Conservation (phyloP, 1,284 basidiomycete species). For the Pascua sp. region DNA sequence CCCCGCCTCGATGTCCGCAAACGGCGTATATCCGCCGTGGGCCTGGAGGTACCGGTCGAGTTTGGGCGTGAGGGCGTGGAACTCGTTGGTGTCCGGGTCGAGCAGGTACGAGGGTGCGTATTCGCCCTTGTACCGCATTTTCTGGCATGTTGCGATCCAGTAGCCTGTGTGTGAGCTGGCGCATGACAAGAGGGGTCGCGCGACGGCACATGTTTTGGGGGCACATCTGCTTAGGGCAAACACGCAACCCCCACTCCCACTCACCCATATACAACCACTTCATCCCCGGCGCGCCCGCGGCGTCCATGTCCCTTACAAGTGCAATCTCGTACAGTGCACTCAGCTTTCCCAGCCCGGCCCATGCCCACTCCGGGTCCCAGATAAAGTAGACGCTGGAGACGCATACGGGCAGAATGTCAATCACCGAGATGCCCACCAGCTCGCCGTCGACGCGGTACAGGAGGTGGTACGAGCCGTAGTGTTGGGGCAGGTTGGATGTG, state of each 20-base stretch:
- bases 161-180: conserved; percentile 60
- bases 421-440: conserved; percentile 80
- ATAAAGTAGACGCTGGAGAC: conserved; percentile 96
- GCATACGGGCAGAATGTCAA: conserved; percentile 86
- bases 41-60: conserved; percentile 66
- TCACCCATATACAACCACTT: conserved; percentile 77
- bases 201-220: not conserved
- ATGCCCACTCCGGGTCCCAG: conserved; percentile 75
- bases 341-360: conserved; percentile 72
- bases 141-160: conserved; percentile 85
- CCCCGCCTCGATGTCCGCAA: conserved; percentile 22
- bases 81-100: conserved; percentile 78
- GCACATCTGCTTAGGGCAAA: not conserved
- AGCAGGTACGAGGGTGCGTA: conserved; percentile 82
- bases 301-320: conserved; percentile 67
- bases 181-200: no score
- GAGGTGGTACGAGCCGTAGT: conserved; percentile 82
- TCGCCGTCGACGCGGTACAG: conserved; percentile 74
- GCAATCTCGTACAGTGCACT: conserved; percentile 76
- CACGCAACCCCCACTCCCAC: no score
- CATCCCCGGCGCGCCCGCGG: conserved; percentile 64
- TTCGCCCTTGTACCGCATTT: conserved; percentile 96
- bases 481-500: conserved; percentile 59
- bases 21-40: conserved; percentile 44
- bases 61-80: conserved; percentile 63